Evolutionary conservation across 139 green algal genomes (phyloP), one percentile per base, ranked within the genome.

Genomic region (Volvox africanus): DNA sequence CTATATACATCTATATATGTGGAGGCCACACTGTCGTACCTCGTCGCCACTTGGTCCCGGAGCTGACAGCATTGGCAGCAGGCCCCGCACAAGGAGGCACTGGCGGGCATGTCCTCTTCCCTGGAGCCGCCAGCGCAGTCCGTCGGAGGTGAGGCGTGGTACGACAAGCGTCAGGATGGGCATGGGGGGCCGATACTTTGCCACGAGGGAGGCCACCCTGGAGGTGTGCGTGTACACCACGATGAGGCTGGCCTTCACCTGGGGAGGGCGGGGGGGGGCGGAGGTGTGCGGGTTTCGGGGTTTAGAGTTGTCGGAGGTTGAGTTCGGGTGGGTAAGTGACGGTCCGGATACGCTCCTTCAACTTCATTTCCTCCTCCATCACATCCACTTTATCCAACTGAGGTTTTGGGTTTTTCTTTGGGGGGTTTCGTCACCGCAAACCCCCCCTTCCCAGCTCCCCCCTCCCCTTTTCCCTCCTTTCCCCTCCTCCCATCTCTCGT

Each of bases 151-250:
- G 30, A 86, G 87, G 61, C 76, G 86, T 3, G 97, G 97, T 37
- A 99, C 95, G 50, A 99, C 96, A 79, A 99, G 94, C 14, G 97
- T 98, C 68, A 99, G 93, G 93, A 99, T 98, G 92, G 97, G 97
- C 94, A 98, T 95, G 28, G 95, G 93, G 5, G 97, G 97, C 24
- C 90, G 89, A 91, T 96, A 96, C 95, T 98, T 99, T 87, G 97
- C 96, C 24, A 99, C 96, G 87, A 98, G 91, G 65, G 92, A 87
- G 14, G 97, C 96, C 11, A 97, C 97, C 13, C 90, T 87, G 62
- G 95, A 62, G 44, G 91, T 94, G 92, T 96, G 93, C 9, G 97
- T 99, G 91, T 97, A 96, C 36, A 98, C 96, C 82, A 99, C 95
- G 79, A 99, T 97, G 22, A 99, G 94, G 6, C 90, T 91, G 24